phyloP scores from a whole-genome alignment of 805 yeast species.

The Yarrowia sp. region DNA sequence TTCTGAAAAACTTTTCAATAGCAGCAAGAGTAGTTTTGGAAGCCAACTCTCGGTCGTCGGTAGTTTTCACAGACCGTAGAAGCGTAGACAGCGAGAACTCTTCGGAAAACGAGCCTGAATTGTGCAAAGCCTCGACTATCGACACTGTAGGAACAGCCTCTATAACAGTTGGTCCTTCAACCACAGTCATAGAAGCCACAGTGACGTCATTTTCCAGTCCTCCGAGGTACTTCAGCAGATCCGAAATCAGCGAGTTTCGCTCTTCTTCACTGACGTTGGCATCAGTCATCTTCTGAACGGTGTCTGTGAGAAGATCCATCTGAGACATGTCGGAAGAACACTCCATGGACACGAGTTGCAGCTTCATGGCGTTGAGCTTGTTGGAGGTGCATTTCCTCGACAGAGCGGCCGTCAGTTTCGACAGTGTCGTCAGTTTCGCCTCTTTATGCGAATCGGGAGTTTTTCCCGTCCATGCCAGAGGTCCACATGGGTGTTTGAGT shows the following conservation, averaged over 20 bases:
- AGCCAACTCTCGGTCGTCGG: constrained; percentile 19
- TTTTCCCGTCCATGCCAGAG: constrained; percentile 21
- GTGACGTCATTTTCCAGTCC: constrained; percentile 16
- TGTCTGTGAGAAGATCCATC: constrained; percentile 37
- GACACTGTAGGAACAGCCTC: neutral
- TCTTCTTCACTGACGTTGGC: constrained; percentile 26
- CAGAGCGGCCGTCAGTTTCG: constrained; percentile 31
- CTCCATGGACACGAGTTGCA: constrained; percentile 35
- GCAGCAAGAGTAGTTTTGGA: constrained; percentile 12
- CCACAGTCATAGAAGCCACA: neutral
- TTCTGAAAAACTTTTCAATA: constrained; percentile 16
- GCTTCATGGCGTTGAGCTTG: constrained; percentile 31
- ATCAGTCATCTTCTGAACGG: constrained; percentile 24
- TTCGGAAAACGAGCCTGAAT: constrained; percentile 18
- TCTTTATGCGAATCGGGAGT: constrained; percentile 11
- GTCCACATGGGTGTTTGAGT: constrained; percentile 16
- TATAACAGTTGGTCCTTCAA: neutral
- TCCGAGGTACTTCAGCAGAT: constrained; percentile 23
- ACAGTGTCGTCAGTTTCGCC: constrained; percentile 30
- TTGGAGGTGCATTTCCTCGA: constrained; percentile 12
- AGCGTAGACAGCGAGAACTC: constrained; percentile 16
- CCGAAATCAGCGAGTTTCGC: constrained; percentile 11
- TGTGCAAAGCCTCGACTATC: constrained; percentile 13
- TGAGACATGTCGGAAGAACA: constrained; percentile 33
- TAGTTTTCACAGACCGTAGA: neutral